These are phyloP conservation scores for Ganoderma multipileum DNA, from an alignment of 1,284 basidiomycete species.

Conservation along the genomic window DNA sequence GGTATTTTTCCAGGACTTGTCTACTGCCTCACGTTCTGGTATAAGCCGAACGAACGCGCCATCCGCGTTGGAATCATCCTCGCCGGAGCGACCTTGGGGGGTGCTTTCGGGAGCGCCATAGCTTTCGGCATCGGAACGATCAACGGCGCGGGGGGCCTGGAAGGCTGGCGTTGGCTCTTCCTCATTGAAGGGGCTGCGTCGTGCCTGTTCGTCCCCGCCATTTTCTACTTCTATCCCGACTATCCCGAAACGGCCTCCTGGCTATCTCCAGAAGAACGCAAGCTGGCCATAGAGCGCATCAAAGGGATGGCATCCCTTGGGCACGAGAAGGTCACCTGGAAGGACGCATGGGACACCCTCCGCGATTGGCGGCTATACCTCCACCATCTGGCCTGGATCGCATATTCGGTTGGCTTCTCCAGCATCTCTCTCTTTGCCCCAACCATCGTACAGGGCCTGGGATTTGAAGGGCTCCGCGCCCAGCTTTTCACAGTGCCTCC, in stretches of 20 bases:
- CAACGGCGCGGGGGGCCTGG: constrained; percentile 39
- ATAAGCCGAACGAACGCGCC: constrained; percentile 49
- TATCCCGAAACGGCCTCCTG: constrained; percentile 52
- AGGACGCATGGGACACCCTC: constrained; percentile 38
- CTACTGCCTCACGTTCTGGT: constrained; percentile 49
- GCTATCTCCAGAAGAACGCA: constrained; percentile 43
- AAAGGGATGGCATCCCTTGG: constrained; percentile 39
- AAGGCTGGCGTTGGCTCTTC: constrained; percentile 52
- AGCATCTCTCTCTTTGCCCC: constrained; percentile 46
- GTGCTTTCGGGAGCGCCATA: constrained; percentile 52
- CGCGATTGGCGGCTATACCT: constrained; percentile 42
- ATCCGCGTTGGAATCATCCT: constrained; percentile 45
- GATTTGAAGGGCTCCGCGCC: constrained; percentile 52
- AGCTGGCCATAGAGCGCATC: constrained; percentile 39
- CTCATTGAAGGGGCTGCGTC: constrained; percentile 55
- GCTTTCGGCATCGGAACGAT: constrained; percentile 46
- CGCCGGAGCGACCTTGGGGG: constrained; percentile 47
- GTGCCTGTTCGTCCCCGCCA: constrained; percentile 44
- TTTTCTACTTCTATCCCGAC: constrained; percentile 50
- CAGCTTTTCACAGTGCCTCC: constrained; percentile 66
- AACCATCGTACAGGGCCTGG: constrained; percentile 49
- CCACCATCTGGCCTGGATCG: constrained; percentile 42
- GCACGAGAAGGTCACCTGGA: constrained; percentile 38
- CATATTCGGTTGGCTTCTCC: constrained; percentile 44
- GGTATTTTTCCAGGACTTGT: constrained; percentile 71